A percentile compares a stretch with the other conserved stretches of the same genome.
These are phyloP conservation scores for Hansenula anomala DNA, from an alignment of 1,139 yeast species.

Conservation along the genomic window DNA sequence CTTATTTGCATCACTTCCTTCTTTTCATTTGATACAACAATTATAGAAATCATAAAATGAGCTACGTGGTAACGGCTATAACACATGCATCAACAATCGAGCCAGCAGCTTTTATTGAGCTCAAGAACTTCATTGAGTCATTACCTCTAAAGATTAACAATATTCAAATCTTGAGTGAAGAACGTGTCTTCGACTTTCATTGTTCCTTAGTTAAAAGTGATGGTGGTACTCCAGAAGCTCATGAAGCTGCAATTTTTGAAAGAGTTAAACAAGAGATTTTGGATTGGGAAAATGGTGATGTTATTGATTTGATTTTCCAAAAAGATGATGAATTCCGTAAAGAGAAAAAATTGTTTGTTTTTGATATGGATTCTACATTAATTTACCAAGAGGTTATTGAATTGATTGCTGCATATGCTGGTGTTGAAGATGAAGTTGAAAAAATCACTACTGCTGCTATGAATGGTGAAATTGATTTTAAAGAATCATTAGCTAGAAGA, in stretches of 20 bases:
- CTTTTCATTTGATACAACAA: too few species aligned
- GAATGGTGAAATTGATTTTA: slow-evolving; percentile 95
- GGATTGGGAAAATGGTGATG: slow-evolving; percentile 13
- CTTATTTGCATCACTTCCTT: too few species aligned
- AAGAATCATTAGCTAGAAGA: slow-evolving; percentile 70
- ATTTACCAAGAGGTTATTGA: slow-evolving; percentile 97
- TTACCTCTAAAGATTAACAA: slow-evolving; percentile 24
- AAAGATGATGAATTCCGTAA: slow-evolving; percentile 35
- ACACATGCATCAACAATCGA: slow-evolving; percentile 10
- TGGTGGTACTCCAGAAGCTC: slow-evolving; percentile 7
- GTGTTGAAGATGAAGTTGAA: slow-evolving; percentile 69
- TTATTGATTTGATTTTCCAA: slow-evolving; percentile 45
- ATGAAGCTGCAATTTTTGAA: slow-evolving; percentile 9
- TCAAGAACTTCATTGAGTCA: slow-evolving; percentile 20
- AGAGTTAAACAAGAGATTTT: slow-evolving; percentile 21
- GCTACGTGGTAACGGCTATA: slow-evolving; percentile 20
- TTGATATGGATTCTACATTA: slow-evolving; percentile 97
- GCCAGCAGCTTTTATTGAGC: slow-evolving; percentile 9
- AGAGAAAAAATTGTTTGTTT: slow-evolving; percentile 66
- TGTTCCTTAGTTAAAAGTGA: slow-evolving; percentile 14
- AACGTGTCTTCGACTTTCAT: slow-evolving; percentile 29
- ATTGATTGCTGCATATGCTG: slow-evolving; percentile 85
- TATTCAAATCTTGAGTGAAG: slow-evolving; percentile 22
- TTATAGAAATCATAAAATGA: too few species aligned
- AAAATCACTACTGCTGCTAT: slow-evolving; percentile 89